A percentile compares a stretch with the other conserved stretches of the same genome.
Evolutionary conservation across 306 rosid species (phyloP).

Genomic region (Ormosia semicastrata): DNA sequence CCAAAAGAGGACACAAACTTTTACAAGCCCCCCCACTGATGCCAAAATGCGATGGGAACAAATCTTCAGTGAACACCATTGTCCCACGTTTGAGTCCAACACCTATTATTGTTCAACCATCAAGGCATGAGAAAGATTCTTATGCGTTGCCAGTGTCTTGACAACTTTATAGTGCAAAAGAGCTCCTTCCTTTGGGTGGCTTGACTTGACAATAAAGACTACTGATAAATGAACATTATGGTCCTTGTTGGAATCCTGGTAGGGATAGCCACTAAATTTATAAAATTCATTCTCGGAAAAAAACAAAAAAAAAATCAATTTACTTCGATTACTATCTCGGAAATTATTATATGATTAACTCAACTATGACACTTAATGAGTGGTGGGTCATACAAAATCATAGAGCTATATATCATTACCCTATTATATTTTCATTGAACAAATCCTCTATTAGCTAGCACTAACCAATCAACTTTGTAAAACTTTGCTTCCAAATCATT

Average conservation of each 20-base stretch:
- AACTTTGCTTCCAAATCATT: constrained; percentile 27
- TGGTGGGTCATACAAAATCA: background rate
- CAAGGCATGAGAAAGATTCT: constrained; percentile 24
- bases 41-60: background rate
- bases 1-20: background rate
- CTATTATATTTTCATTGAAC: constrained; percentile 23
- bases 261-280: constrained; percentile 4
- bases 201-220: constrained; percentile 21
- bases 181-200: background rate
- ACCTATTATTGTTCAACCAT: constrained; percentile 14
- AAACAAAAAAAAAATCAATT: background rate
- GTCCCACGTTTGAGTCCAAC: constrained; percentile 35
- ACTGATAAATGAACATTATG: background rate
- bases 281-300: background rate
- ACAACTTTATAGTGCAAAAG: constrained; percentile 7
- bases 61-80: background rate
- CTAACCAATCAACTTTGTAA: constrained; percentile 12
- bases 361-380: background rate
- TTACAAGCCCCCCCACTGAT: background rate
- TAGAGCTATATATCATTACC: background rate
- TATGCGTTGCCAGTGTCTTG: background rate
- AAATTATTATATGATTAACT: background rate
- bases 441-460: background rate
- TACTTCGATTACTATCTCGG: background rate
- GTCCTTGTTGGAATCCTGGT: constrained; percentile 20